These are phyloP conservation scores for Sporothrix protearum DNA, from an alignment of 2,329 filamentous ascomycete genomes.

Conservation along the genomic window DNA sequence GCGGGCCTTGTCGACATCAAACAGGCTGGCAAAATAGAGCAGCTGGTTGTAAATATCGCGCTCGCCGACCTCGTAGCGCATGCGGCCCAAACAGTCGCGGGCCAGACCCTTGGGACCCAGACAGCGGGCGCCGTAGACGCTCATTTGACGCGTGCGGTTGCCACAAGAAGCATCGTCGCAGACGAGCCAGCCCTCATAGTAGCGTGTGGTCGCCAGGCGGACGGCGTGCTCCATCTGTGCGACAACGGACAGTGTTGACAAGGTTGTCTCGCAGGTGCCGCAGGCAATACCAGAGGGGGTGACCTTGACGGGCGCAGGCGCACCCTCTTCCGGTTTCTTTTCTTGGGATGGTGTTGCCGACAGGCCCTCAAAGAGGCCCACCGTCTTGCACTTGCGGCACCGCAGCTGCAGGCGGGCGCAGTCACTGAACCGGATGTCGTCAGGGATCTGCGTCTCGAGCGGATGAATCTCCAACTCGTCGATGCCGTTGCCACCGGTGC, in stretches of 20 bases:
- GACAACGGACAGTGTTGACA: slow-evolving; percentile 70
- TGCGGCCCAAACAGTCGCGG: slow-evolving; percentile 77
- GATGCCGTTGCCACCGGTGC: slow-evolving; percentile 48
- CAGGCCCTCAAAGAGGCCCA: slow-evolving; percentile 74
- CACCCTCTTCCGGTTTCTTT: background rate
- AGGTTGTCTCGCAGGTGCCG: slow-evolving; percentile 59
- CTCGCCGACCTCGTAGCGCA: slow-evolving; percentile 84
- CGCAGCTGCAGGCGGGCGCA: slow-evolving; percentile 72
- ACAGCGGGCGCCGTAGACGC: slow-evolving; percentile 86
- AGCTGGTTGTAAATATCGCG: slow-evolving; percentile 94
- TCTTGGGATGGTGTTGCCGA: slow-evolving; percentile 37
- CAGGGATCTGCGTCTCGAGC: slow-evolving; percentile 89
- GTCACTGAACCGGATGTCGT: slow-evolving; percentile 82
- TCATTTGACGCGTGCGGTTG: slow-evolving; percentile 84
- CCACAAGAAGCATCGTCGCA: slow-evolving; percentile 88
- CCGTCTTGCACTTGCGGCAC: slow-evolving; percentile 74
- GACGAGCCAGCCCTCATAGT: slow-evolving; percentile 89
- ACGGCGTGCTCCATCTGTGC: slow-evolving; percentile 86
- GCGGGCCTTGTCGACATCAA: slow-evolving; percentile 82
- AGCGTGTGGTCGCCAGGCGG: slow-evolving; percentile 70
- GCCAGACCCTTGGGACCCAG: slow-evolving; percentile 82
- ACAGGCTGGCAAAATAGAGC: slow-evolving; percentile 78
- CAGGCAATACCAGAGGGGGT: slow-evolving; percentile 75
- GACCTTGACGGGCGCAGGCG: slow-evolving; percentile 43
- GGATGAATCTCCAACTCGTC: slow-evolving; percentile 72